These are phyloP conservation scores for Theobroma cacao DNA, from an alignment of 345 rosid species.

Conservation along the genomic window DNA sequence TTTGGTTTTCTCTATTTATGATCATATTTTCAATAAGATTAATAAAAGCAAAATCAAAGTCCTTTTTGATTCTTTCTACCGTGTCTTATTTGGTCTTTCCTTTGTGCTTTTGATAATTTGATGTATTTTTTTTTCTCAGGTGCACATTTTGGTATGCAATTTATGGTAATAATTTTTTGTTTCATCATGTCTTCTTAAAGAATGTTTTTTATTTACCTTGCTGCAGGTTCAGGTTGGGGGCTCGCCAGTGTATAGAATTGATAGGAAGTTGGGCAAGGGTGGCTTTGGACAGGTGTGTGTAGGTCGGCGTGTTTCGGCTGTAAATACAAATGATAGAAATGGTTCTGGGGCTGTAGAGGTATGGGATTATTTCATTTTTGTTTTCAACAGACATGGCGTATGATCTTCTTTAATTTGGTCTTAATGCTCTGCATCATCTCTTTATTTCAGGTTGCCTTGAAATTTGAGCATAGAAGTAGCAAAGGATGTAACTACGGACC, in stretches of 20 bases:
- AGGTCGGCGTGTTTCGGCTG: constrained; percentile 57
- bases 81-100: not conserved
- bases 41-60: not conserved
- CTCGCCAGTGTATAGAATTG: constrained; percentile 64
- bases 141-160: not conserved
- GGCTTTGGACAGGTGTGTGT: constrained; percentile 92
- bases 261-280: constrained; percentile 77
- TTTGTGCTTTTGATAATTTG: not conserved
- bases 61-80: not conserved
- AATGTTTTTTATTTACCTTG: not conserved
- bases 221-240: constrained; percentile 68
- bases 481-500: constrained; percentile 66
- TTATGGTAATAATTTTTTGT: constrained; percentile 1
- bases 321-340: constrained; percentile 41
- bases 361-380: constrained; percentile 7
- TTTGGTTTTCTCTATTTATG: not conserved
- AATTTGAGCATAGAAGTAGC: constrained; percentile 60
- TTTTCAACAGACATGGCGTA: not conserved
- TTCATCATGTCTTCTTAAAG: not conserved
- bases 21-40: not conserved
- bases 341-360: constrained; percentile 71
- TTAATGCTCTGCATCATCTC: not conserved
- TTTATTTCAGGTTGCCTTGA: constrained; percentile 48
- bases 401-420: not conserved
- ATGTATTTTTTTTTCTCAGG: not conserved